Conservation (phyloP, 225 moss, liverwort and hornwort species). For the Neckera pumila region DNA sequence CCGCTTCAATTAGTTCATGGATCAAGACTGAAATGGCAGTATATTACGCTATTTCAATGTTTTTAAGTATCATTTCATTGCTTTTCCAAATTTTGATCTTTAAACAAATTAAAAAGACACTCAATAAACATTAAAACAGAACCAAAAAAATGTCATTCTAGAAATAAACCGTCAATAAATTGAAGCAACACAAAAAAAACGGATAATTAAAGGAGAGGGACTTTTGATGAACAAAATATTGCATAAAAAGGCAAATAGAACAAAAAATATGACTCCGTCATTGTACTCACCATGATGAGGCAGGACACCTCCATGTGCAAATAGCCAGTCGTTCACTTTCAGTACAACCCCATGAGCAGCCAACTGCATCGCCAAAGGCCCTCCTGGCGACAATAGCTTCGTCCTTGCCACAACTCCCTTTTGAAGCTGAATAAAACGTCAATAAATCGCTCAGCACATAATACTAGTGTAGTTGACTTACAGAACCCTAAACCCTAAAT, state of each 20-base stretch:
- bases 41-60: background rate
- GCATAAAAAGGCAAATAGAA: background rate
- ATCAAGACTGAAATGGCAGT: background rate
- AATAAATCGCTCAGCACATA: background rate
- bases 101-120: background rate
- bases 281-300: conserved; percentile 76
- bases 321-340: conserved; percentile 94
- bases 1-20: background rate
- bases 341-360: conserved; percentile 78
- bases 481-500: background rate
- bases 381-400: conserved; percentile 70
- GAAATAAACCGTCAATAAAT: background rate
- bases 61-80: background rate
- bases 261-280: background rate
- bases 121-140: background rate
- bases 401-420: conserved; percentile 56
- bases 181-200: background rate
- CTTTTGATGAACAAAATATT: background rate
- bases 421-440: conserved; percentile 37
- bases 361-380: conserved; percentile 70
- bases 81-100: background rate
- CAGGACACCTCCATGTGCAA: conserved; percentile 91
- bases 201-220: background rate
- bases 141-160: no score
- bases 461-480: background rate